Percentiles rank a stretch among this genome's conserved stretches.
phyloP scores from a whole-genome alignment of 140 eudicot genomes.

The Artemisia princeps region DNA sequence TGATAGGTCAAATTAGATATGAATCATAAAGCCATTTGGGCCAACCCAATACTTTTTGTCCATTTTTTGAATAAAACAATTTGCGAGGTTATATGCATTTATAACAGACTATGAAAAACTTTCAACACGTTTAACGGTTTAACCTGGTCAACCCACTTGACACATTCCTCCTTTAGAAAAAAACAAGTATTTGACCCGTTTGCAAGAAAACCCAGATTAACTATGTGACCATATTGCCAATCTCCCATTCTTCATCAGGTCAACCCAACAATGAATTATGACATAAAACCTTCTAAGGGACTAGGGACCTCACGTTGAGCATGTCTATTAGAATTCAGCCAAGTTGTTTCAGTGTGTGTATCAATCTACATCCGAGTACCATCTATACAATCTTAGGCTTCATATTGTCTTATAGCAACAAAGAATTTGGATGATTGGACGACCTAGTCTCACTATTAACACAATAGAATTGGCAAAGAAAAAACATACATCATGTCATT shows the following conservation, averaged over 20 bases:
- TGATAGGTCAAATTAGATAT: too few species aligned
- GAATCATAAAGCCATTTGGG: too few species aligned
- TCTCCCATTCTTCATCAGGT: not conserved
- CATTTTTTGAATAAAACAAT: too few species aligned
- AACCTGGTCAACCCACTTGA: too few species aligned
- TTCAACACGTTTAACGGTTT: too few species aligned
- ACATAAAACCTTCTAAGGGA: not conserved
- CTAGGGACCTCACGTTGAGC: not conserved
- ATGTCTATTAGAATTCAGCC: not conserved
- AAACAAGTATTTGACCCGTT: too few species aligned
- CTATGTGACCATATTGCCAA: not conserved
- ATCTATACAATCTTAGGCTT: not conserved
- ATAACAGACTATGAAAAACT: too few species aligned
- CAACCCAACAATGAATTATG: not conserved
- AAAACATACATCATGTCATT: slow-evolving; percentile 21
- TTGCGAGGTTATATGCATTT: too few species aligned
- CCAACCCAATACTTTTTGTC: too few species aligned
- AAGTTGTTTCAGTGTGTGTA: not conserved
- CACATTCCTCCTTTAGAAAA: too few species aligned
- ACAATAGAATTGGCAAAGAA: slow-evolving; percentile 15
- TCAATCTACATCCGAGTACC: not conserved
- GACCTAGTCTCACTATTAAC: slow-evolving; percentile 13
- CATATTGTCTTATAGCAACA: slow-evolving; percentile 1
- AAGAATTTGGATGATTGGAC: not conserved
- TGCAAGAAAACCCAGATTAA: too few species aligned